These are phyloP conservation scores for Hypocreales sp. DNA, from an alignment of 2,329 filamentous ascomycete genomes.

Conservation along the genomic window DNA sequence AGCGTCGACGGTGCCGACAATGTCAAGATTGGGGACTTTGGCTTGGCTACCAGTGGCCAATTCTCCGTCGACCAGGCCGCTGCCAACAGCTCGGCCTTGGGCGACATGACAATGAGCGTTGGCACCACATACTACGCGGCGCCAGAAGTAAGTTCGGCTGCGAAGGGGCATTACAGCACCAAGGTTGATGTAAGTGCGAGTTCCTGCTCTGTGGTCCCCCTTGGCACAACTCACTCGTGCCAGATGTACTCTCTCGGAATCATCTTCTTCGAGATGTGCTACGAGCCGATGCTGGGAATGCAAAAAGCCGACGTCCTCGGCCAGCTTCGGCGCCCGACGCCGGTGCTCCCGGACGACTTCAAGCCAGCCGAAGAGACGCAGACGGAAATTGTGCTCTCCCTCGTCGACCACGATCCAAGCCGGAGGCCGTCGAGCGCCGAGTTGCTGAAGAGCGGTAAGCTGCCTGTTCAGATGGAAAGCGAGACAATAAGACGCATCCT, in stretches of 20 bases:
- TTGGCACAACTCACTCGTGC: slow-evolving; percentile 46
- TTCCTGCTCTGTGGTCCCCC: slow-evolving; percentile 63
- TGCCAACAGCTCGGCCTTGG: slow-evolving; percentile 25
- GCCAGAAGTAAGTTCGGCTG: slow-evolving; percentile 70
- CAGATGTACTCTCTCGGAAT: slow-evolving; percentile 93
- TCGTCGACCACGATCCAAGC: slow-evolving; percentile 70
- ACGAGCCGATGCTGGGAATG: slow-evolving; percentile 49
- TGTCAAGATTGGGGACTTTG: slow-evolving; percentile 94
- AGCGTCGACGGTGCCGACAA: slow-evolving; percentile 63
- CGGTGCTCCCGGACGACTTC: slow-evolving; percentile 60
- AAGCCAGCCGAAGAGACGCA: slow-evolving; percentile 54
- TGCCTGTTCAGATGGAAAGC: slow-evolving; percentile 85
- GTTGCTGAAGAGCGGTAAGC: slow-evolving; percentile 68
- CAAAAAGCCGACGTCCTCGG: slow-evolving; percentile 49
- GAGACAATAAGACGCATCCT: slow-evolving; percentile 77
- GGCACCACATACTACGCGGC: slow-evolving; percentile 84
- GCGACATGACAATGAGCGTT: slow-evolving; percentile 56
- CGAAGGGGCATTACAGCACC: slow-evolving; percentile 65
- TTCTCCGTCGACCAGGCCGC: slow-evolving; percentile 44
- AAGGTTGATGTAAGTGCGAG: slow-evolving; percentile 64
- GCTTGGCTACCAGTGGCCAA: slow-evolving; percentile 79
- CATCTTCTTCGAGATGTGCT: slow-evolving; percentile 98
- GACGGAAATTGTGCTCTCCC: slow-evolving; percentile 59
- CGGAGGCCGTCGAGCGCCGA: slow-evolving; percentile 72
- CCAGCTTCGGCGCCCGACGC: slow-evolving; percentile 49